Percentiles rank a stretch among this genome's conserved stretches.
phyloP scores from a whole-genome alignment of 257 asterid genomes.

The Capsicum chinense region DNA sequence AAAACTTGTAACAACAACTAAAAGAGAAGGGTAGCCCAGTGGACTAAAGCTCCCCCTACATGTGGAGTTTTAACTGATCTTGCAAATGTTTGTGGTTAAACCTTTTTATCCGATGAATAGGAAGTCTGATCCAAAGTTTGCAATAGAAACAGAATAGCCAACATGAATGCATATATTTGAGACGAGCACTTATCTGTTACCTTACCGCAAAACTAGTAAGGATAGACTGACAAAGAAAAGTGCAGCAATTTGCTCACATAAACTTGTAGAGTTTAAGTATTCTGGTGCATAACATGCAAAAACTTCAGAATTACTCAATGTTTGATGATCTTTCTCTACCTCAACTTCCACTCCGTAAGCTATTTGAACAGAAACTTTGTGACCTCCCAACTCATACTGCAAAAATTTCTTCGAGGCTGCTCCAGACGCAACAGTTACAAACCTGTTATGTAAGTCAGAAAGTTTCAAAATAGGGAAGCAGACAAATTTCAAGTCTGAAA shows the following conservation, averaged over 20 bases:
- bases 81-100: background rate
- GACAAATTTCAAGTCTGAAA: background rate
- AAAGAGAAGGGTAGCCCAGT: too few relatives aligned
- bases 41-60: too few relatives aligned
- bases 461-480: slow-evolving; percentile 32
- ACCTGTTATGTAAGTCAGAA: slow-evolving; percentile 59
- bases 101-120: background rate
- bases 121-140: background rate
- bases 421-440: slow-evolving; percentile 98
- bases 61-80: too few relatives aligned
- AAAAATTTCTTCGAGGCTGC: slow-evolving; percentile 97
- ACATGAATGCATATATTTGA: too few relatives aligned
- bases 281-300: background rate
- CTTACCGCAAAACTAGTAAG: too few relatives aligned
- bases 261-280: too few relatives aligned
- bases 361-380: slow-evolving; percentile 94
- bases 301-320: background rate
- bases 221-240: too few relatives aligned
- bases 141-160: too few relatives aligned
- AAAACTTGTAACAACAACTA: too few relatives aligned
- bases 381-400: slow-evolving; percentile 98
- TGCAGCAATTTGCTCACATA: too few relatives aligned
- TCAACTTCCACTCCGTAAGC: slow-evolving; percentile 98
- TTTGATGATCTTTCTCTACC: slow-evolving; percentile 50
- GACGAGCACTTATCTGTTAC: too few relatives aligned